These are phyloP conservation scores for Penicillium rolfsii DNA, from an alignment of 2,329 filamentous ascomycete genomes.

Conservation along the genomic window DNA sequence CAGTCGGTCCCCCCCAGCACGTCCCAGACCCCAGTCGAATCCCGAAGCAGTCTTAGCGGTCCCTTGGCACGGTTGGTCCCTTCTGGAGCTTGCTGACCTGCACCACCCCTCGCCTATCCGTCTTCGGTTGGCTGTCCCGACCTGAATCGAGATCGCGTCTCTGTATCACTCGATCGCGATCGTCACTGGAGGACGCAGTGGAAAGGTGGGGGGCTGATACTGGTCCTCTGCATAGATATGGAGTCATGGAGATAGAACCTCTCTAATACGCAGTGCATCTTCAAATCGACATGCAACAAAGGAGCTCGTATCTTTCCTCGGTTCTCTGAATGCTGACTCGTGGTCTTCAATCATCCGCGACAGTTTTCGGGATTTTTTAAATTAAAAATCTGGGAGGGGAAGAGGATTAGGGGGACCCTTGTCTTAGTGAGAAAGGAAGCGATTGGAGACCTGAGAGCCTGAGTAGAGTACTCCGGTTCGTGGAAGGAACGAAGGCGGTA, in stretches of 20 bases:
- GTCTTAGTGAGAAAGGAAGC: not conserved
- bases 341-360: not conserved
- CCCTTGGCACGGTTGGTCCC: not conserved
- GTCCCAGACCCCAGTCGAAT: not conserved
- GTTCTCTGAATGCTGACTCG: no score
- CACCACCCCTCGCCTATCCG: not conserved
- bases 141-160: conserved; percentile 14
- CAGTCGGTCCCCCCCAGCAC: no score
- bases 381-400: not conserved
- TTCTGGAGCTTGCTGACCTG: not conserved
- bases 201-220: not conserved
- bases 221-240: not conserved
- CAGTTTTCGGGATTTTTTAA: not conserved
- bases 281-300: not conserved
- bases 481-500: not conserved
- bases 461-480: no score
- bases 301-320: not conserved
- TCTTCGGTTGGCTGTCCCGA: conserved; percentile 11
- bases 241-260: not conserved
- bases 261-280: not conserved
- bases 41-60: not conserved
- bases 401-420: not conserved
- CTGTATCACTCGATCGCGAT: conserved; percentile 21
- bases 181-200: conserved; percentile 7
- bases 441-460: not conserved